Conservation (phyloP, 352 stramenopile genomes). For the Pythium sp. region DNA sequence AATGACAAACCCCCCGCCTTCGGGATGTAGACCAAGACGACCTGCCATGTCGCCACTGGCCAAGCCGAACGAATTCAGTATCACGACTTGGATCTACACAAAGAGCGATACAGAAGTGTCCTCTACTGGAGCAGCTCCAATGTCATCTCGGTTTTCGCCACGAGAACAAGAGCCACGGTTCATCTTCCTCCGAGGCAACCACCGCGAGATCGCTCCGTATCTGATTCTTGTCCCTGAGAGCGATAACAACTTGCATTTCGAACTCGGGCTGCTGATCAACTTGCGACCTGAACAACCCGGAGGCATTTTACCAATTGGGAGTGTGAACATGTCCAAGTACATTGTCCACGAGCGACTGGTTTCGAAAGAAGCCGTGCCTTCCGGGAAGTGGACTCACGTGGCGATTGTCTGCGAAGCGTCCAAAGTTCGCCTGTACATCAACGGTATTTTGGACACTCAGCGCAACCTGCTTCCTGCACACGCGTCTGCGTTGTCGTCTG, state of each 20-base stretch:
- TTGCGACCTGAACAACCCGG: not conserved
- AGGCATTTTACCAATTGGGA: not conserved
- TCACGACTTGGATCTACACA: slow-evolving; percentile 86
- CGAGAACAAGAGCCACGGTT: slow-evolving; percentile 37
- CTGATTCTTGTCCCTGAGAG: slow-evolving; percentile 47
- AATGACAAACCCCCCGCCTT: slow-evolving; percentile 32
- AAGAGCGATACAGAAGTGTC: slow-evolving; percentile 14
- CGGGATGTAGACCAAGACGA: not conserved
- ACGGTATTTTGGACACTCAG: slow-evolving; percentile 86
- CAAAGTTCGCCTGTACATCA: slow-evolving; percentile 90
- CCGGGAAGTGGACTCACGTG: slow-evolving; percentile 80
- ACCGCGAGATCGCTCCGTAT: slow-evolving; percentile 61
- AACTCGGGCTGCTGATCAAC: slow-evolving; percentile 48
- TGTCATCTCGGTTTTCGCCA: slow-evolving; percentile 2
- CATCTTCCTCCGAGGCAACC: slow-evolving; percentile 70
- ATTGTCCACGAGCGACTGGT: slow-evolving; percentile 52
- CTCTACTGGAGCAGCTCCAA: not conserved
- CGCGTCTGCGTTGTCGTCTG: slow-evolving; percentile 24
- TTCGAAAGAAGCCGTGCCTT: slow-evolving; percentile 70
- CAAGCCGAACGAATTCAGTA: slow-evolving; percentile 83
- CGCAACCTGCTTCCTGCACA: slow-evolving; percentile 45
- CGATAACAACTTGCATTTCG: slow-evolving; percentile 43
- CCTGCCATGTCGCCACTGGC: slow-evolving; percentile 47
- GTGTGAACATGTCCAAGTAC: not conserved
- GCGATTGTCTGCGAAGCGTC: slow-evolving; percentile 79